Evolutionary conservation across 495 filamentous ascomycete species (phyloP).

Genomic region (Saxophila tyrrhenica): DNA sequence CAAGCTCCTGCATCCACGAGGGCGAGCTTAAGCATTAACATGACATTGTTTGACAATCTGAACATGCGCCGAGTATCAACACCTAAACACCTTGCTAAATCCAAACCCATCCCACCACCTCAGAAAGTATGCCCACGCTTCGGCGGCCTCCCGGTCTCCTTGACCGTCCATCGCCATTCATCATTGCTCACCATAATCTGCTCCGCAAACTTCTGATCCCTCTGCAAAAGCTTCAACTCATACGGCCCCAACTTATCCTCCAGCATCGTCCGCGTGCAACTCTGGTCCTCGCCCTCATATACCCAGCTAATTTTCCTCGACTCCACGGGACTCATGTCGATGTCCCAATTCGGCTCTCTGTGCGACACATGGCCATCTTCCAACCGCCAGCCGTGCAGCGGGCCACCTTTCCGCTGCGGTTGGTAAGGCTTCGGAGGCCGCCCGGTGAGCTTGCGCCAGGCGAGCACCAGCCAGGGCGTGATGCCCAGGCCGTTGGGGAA

Average conservation of each 20-base stretch:
- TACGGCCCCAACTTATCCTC: constrained; percentile 13
- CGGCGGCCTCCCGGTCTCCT: not conserved
- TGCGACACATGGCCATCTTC: constrained; percentile 6
- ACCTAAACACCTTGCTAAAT: not conserved
- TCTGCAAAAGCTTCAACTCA: constrained; percentile 7
- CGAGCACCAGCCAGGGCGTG: not conserved
- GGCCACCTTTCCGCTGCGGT: constrained; percentile 6
- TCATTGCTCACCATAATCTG: constrained; percentile 10
- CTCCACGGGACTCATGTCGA: constrained; percentile 5
- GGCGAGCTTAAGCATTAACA: no score
- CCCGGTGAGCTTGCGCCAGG: constrained; percentile 1
- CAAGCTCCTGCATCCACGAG: no score
- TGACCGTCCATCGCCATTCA: constrained; percentile 5
- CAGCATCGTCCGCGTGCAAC: not conserved
- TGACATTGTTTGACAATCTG: no score
- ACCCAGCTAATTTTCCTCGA: constrained; percentile 7
- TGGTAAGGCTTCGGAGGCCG: not conserved
- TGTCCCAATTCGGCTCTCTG: constrained; percentile 3
- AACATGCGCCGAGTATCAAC: no score
- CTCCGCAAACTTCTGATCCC: constrained; percentile 8
- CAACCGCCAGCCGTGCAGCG: constrained; percentile 13
- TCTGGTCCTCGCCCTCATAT: constrained; percentile 1
- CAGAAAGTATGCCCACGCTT: constrained; percentile 7
- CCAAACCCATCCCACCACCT: not conserved
- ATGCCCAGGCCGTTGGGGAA: constrained; percentile 2